Evolutionary conservation across 1,284 basidiomycete genomes (phyloP).

Genomic region (Sporisorium exsertum): DNA sequence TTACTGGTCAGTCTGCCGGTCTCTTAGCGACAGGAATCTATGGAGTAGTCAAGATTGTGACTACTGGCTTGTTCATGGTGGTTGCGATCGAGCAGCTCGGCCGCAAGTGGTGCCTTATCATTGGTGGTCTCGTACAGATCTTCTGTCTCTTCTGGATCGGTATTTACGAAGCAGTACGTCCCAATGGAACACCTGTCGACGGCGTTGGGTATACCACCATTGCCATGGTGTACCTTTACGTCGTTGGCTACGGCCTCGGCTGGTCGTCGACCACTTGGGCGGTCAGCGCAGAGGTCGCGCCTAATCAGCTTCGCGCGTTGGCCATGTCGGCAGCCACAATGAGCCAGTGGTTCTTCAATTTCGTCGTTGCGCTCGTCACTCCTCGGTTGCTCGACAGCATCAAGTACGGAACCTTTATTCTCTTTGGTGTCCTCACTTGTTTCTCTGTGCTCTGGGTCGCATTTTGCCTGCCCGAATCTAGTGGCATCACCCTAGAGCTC

Average conservation of each 20-base stretch:
- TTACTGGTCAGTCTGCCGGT: constrained; percentile 50
- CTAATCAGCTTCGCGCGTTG: constrained; percentile 66
- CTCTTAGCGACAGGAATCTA: constrained; percentile 54
- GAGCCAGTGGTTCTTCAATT: constrained; percentile 62
- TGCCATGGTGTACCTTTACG: constrained; percentile 50
- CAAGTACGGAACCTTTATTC: constrained; percentile 63
- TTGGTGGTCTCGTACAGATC: constrained; percentile 46
- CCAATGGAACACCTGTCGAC: constrained; percentile 33
- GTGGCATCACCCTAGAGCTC: constrained; percentile 62
- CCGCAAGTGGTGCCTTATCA: constrained; percentile 49
- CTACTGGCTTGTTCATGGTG: constrained; percentile 40
- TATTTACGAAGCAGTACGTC: constrained; percentile 48
- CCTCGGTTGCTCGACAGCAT: constrained; percentile 61
- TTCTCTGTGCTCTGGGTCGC: constrained; percentile 61
- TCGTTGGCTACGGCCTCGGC: constrained; percentile 38
- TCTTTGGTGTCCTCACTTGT: constrained; percentile 58
- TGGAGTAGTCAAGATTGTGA: constrained; percentile 50
- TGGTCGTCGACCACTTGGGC: constrained; percentile 55
- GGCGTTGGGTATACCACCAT: constrained; percentile 43
- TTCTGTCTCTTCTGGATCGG: constrained; percentile 47
- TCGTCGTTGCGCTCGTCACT: constrained; percentile 63
- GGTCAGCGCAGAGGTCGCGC: constrained; percentile 63
- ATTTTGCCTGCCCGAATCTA: constrained; percentile 62
- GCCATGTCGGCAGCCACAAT: constrained; percentile 59
- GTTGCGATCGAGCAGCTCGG: constrained; percentile 53